Base-by-base conservation (phyloP, 2,329 filamentous ascomycete genomes). In the Pyrenochaeta sp. region DNA sequence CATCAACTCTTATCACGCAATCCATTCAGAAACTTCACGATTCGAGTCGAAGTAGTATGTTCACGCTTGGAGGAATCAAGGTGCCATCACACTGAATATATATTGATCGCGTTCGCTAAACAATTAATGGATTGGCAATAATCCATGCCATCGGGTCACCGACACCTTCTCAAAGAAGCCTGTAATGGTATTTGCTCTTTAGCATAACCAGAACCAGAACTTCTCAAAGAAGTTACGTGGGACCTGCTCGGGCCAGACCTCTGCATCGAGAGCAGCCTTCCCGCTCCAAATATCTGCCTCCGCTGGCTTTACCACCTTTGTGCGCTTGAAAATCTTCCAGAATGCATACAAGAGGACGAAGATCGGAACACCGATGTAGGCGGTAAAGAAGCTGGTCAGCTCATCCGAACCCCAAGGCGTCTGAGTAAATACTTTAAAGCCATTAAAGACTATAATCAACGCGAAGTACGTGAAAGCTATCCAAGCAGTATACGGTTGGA, bases 251-350 rank as follows among this genome's bases (percentile, higher is more conserved):
- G 75, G 76, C 80, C 80, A 83, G 12, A 77, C 66, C 59, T 80
- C 78, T 6, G 77, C 80, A 69, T 83, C 81, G 39, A 83, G 64
- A 28, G 78, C 78, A 28, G 78, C 79, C 72, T 83, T 83, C 8
- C 81, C 81, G 27, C 73, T 78, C 73, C 77, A 80, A 40, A 83
- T 79, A 58, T 83, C 81, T 5, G 78, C 78, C 56, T 81, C 75
- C 0, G 64, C 69, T 22, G 76, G 66, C 52, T 77, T 77, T 58
- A 82, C 77, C 32, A 77, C 64, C 53, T 84, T 84, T 0, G 89
- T 89, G 63, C 85, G 84, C 71, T 89, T 90, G 69, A 84, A 78
- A 36, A 88, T 73, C 74, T 92, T 91, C 86, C 88, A 91, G 45
- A 86, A 82, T 12, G 83, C 61, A 66, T 85, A 91, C 8, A 85